Percentiles rank a stretch among this genome's conserved stretches.
phyloP scores from a whole-genome alignment of 179 eudicot species.

The Drosera spatulata region DNA sequence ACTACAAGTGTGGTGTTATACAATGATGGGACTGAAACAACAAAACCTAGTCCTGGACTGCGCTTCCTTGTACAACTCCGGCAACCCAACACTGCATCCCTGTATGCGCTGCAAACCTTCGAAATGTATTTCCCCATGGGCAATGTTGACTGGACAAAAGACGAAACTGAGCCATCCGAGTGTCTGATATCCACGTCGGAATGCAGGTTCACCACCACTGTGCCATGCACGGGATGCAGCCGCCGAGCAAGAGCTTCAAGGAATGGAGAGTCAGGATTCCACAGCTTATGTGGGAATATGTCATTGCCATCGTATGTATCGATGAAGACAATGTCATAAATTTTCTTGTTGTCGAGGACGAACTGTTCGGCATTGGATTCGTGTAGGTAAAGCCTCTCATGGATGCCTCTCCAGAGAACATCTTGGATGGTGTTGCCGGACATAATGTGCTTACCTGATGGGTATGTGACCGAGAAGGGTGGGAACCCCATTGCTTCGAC shows the following conservation, averaged over 20 bases:
- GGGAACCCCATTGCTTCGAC: conserved; percentile 87
- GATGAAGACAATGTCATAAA: conserved; percentile 70
- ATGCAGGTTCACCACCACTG: conserved; percentile 92
- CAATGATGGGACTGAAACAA: conserved; percentile 67
- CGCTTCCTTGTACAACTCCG: conserved; percentile 5
- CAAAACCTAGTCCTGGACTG: conserved; percentile 46
- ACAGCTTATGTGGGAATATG: conserved; percentile 68
- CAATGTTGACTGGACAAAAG: conserved; percentile 18
- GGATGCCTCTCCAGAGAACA: conserved; percentile 73
- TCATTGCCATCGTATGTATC: conserved; percentile 97
- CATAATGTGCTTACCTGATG: conserved; percentile 32
- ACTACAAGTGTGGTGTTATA: conserved; percentile 80
- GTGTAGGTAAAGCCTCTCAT: conserved; percentile 64
- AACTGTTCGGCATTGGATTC: conserved; percentile 79
- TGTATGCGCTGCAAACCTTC: conserved; percentile 54
- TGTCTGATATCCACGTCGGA: conserved; percentile 34
- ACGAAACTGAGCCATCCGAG: conserved; percentile 18
- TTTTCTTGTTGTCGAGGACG: conserved; percentile 26
- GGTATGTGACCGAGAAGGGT: conserved; percentile 37
- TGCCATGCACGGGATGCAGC: conserved; percentile 85
- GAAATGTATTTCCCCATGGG: conserved; percentile 66
- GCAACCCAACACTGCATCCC: conserved; percentile 36
- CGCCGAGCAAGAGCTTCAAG: conserved; percentile 44
- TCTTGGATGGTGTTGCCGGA: conserved; percentile 30
- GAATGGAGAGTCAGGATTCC: conserved; percentile 81